These are phyloP conservation scores for Globisporangium iwayamae DNA, from an alignment of 352 stramenopile genomes.

Conservation along the genomic window DNA sequence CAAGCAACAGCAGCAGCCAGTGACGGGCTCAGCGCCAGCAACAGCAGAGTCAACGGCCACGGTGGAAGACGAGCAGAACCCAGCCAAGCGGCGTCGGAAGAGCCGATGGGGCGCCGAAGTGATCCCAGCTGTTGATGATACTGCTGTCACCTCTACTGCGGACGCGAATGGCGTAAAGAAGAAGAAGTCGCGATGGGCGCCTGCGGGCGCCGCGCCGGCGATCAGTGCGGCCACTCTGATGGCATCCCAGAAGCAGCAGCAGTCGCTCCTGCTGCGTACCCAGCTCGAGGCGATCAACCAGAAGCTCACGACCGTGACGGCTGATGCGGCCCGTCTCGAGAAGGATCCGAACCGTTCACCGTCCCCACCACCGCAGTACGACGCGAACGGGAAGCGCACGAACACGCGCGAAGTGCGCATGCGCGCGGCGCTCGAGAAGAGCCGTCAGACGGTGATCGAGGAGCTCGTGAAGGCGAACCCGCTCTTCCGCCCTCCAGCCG, in stretches of 20 bases:
- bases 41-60: conserved; percentile 3
- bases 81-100: conserved; percentile 72
- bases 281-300: conserved; percentile 74
- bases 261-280: conserved; percentile 64
- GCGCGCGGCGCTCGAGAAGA: conserved; percentile 86
- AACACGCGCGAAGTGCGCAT: conserved; percentile 97
- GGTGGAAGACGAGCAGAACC: conserved; percentile 31
- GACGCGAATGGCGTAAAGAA: conserved; percentile 39
- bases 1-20: neutral
- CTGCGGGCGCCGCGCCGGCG: conserved; percentile 31
- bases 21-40: neutral
- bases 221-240: conserved; percentile 41
- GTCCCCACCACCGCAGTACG: conserved; percentile 94
- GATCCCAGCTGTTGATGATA: conserved; percentile 13
- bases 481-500: conserved; percentile 76
- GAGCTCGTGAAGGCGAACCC: conserved; percentile 95
- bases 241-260: conserved; percentile 60
- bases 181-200: conserved; percentile 84
- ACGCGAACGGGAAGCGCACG: conserved; percentile 93
- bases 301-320: conserved; percentile 72
- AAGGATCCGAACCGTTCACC: conserved; percentile 89
- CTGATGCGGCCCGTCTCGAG: conserved; percentile 76
- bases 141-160: neutral
- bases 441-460: conserved; percentile 92
- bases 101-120: conserved; percentile 84